Base-by-base conservation (phyloP, 2,329 filamentous ascomycete genomes). In the Fusarium drepaniforme region DNA sequence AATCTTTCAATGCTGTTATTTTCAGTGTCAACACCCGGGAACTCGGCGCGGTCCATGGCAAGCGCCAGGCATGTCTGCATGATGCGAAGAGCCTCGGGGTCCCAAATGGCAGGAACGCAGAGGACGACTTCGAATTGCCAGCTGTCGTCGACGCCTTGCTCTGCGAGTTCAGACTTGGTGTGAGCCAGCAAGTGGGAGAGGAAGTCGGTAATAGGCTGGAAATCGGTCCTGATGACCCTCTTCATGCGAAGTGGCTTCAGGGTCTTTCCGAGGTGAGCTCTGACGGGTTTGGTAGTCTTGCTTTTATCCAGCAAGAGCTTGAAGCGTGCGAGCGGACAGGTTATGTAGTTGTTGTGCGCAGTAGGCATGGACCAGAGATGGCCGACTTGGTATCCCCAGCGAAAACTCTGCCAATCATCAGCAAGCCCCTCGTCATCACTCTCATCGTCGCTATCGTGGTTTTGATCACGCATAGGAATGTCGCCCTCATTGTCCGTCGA, bases 91-190 rank as follows among this genome's bases (percentile, higher is more conserved):
- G 65, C 66, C 15, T 56, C 57, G 23, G 42, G 53, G 3, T 23
- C 25, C 68, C 68, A 69, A 0, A 49, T 61, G 1, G 63, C 30
- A 6, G 68, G 68, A 3, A 57, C 60, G 11, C 68, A 68, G 5
- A 68, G 49, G n/a, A 60, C 25, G 9, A 68, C 35, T 13, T 71
- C 59, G 6, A 25, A 11, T 60, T 65, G 9, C 18, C 5, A 21
- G 16, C 28, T 40, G 0, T 64, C 23, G 1, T 57, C 46, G 0
- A 68, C 44, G 11, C 67, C 65, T 0, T 38, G 5, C 0, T 1
- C 16, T 0, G 3, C 16, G 0, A 68, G 7, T 12, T 68, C 7
- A 4, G 25, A n/a, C 0, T 46, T 49, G 1, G 38, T 18, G 9
- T 70, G 65, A 3, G 51, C n/a, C 7, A 71, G n/a, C 13, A 69